Conservation (phyloP, 2,329 filamentous ascomycete species). For the Chaetomium sp. region DNA sequence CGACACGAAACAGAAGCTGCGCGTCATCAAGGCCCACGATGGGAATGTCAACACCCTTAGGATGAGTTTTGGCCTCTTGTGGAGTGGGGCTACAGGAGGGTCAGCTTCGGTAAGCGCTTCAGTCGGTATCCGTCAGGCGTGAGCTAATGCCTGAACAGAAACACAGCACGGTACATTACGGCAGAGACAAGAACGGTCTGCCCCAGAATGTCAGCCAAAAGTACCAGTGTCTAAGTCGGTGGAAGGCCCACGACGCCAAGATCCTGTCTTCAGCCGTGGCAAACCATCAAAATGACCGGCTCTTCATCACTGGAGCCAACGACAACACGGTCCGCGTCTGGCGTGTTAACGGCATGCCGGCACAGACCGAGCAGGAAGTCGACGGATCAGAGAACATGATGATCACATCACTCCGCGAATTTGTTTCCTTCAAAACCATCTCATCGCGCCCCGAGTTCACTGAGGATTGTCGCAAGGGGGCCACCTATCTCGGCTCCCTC, state of each 20-base stretch:
- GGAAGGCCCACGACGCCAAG: constrained; percentile 75
- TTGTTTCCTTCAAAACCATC: constrained; percentile 89
- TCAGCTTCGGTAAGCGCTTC: constrained; percentile 68
- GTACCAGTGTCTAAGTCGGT: constrained; percentile 42
- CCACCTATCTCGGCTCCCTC: constrained; percentile 83
- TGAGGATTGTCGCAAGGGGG: constrained; percentile 89
- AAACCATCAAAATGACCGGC: constrained; percentile 68
- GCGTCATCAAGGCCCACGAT: constrained; percentile 79
- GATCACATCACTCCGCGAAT: constrained; percentile 75
- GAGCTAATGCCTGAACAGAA: constrained; percentile 50
- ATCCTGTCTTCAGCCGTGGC: constrained; percentile 82
- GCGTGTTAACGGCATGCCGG: constrained; percentile 63
- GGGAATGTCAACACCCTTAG: constrained; percentile 85
- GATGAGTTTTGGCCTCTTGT: constrained; percentile 81
- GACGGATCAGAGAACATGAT: constrained; percentile 56
- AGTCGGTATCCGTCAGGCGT: not conserved
- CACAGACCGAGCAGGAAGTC: constrained; percentile 41
- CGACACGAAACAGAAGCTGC: constrained; percentile 86
- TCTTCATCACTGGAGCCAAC: constrained; percentile 94
- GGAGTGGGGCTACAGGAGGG: constrained; percentile 89
- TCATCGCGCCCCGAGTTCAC: constrained; percentile 84
- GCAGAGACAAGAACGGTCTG: constrained; percentile 53
- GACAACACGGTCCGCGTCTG: constrained; percentile 88
- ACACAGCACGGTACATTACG: constrained; percentile 67
- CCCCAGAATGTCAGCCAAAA: constrained; percentile 58